These are phyloP conservation scores for Aureobasidium zeae DNA, from an alignment of 2,329 filamentous ascomycete genomes.

Conservation along the genomic window DNA sequence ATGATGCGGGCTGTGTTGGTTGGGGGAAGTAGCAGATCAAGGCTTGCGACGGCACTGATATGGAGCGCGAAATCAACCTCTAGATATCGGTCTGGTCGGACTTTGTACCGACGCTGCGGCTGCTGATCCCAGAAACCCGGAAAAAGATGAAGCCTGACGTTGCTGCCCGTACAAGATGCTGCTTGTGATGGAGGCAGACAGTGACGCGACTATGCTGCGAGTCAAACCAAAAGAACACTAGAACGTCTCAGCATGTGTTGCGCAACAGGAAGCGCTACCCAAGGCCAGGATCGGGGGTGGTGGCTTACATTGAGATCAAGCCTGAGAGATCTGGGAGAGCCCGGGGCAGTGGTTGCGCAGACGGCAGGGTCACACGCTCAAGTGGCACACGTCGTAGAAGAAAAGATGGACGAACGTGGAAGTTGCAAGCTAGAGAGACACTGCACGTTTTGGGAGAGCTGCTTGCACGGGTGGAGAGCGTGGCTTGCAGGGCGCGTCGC, in stretches of 20 bases:
- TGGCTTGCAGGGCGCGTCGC: conserved; percentile 16
- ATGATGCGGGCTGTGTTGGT: conserved; percentile 10
- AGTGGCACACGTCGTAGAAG: conserved; percentile 7
- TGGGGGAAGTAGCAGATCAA: conserved; percentile 8
- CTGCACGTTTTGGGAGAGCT: conserved; percentile 16
- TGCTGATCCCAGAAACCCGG: conserved; percentile 14
- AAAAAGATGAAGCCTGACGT: conserved; percentile 21
- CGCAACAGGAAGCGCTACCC: conserved; percentile 30
- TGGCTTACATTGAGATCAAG: conserved; percentile 15
- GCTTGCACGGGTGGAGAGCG: conserved; percentile 14
- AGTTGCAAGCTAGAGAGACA: conserved; percentile 12
- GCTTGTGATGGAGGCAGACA: conserved; percentile 10
- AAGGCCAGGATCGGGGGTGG: conserved; percentile 26
- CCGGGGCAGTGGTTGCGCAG: conserved; percentile 41
- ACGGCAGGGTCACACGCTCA: conserved; percentile 27
- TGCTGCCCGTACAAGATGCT: conserved; percentile 20
- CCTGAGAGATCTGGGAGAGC: conserved; percentile 29
- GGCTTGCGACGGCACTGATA: conserved; percentile 9
- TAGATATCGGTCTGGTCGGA: too few relatives aligned
- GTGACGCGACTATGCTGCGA: conserved; percentile 38
- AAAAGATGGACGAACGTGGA: conserved; percentile 7
- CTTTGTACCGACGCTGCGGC: conserved; percentile 8
- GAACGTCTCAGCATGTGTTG: conserved; percentile 33
- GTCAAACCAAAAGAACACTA: conserved; percentile 35
- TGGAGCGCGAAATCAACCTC: not conserved